Conservation (phyloP, 495 filamentous ascomycete genomes). For the Penicillium coprophilum region DNA sequence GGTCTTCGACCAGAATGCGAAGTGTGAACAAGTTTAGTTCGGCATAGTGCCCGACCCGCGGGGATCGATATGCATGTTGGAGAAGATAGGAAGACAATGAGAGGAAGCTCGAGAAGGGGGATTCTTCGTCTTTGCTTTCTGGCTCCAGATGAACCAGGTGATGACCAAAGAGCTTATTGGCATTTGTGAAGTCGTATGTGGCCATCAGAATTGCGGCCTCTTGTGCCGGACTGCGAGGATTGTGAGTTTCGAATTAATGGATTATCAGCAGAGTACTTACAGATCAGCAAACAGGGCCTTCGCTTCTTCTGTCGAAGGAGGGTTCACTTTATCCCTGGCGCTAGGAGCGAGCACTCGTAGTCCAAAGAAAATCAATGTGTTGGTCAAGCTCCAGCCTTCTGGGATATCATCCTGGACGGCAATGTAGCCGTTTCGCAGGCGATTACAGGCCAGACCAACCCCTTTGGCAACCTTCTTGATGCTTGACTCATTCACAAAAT, state of each 20-base stretch:
- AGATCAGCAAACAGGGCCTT: conserved; percentile 72
- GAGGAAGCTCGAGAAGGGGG: conserved; percentile 78
- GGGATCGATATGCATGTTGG: conserved; percentile 86
- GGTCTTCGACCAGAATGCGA: conserved; percentile 86
- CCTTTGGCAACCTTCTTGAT: conserved; percentile 80
- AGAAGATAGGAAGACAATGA: conserved; percentile 90
- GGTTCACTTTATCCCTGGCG: conserved; percentile 51
- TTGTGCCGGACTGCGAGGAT: conserved; percentile 62
- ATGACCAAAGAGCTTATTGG: conserved; percentile 93
- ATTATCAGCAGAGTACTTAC: conserved; percentile 42
- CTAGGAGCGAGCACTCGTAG: conserved; percentile 72
- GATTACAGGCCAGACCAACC: conserved; percentile 66
- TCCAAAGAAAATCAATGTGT: conserved; percentile 80
- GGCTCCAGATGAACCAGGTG: conserved; percentile 66
- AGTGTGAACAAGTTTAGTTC: conserved; percentile 80
- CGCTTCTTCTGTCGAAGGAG: conserved; percentile 66
- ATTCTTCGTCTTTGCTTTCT: conserved; percentile 64
- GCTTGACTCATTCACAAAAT: conserved; percentile 89
- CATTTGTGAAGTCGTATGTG: conserved; percentile 89
- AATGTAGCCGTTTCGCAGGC: conserved; percentile 71
- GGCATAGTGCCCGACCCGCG: conserved; percentile 73
- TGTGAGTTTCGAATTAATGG: conserved; percentile 25
- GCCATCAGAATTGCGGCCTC: conserved; percentile 77
- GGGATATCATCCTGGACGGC: conserved; percentile 90
- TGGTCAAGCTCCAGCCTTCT: conserved; percentile 82